phyloP scores from a whole-genome alignment of 768 basidiomycete genomes.

The Lentinula sp. region DNA sequence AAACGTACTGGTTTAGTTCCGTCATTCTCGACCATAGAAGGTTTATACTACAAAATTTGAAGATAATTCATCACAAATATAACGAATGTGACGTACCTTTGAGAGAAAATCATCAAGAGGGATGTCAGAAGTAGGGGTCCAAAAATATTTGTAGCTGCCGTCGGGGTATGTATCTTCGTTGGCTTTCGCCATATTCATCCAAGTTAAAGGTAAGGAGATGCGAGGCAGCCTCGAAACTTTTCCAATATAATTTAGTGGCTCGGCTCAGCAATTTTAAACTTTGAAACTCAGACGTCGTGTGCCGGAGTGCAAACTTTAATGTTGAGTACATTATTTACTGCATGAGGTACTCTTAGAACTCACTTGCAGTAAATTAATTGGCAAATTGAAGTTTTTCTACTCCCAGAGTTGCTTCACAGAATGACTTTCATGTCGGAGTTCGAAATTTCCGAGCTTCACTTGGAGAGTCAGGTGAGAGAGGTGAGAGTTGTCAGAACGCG shows the following conservation, averaged over 20 bases:
- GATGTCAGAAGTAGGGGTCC: slow-evolving; percentile 33
- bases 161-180: neutral
- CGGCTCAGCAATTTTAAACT: no score
- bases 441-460: no score
- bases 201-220: neutral
- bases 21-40: slow-evolving; percentile 75
- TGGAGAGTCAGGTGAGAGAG: neutral
- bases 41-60: slow-evolving; percentile 46
- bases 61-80: neutral
- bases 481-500: neutral
- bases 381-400: no score
- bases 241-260: neutral
- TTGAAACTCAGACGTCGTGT: no score
- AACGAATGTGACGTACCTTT: slow-evolving; percentile 33
- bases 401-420: no score
- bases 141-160: slow-evolving; percentile 41
- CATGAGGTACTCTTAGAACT: no score
- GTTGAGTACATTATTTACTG: no score
- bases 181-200: neutral
- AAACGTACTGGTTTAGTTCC: slow-evolving; percentile 63
- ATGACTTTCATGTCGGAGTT: no score
- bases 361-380: no score
- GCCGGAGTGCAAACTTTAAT: no score
- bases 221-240: neutral
- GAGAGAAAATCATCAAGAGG: slow-evolving; percentile 46